Percentiles rank a stretch among this genome's conserved stretches.
Evolutionary conservation across 257 asterid species (phyloP).

Genomic region (Euphrasia confusa): DNA sequence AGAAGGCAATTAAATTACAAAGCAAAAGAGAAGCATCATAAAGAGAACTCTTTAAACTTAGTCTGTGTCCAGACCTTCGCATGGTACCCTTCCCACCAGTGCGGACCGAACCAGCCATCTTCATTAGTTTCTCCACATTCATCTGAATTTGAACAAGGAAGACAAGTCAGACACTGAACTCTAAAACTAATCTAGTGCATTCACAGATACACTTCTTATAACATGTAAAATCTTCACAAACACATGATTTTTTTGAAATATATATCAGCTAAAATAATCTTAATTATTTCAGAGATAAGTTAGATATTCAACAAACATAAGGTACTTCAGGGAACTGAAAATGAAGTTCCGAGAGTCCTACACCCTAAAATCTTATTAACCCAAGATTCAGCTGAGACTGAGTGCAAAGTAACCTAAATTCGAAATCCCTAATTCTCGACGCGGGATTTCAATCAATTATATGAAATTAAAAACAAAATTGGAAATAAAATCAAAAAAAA

Average conservation of each 20-base stretch:
- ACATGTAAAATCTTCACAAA: not conserved
- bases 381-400: too few relatives aligned
- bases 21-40: not conserved
- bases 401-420: not conserved
- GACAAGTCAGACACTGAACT: not conserved
- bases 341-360: too few relatives aligned
- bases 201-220: not conserved
- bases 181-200: not conserved
- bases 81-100: constrained; percentile 73
- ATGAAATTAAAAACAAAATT: not conserved
- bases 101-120: constrained; percentile 75
- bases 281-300: too few relatives aligned
- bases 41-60: not conserved
- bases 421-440: not conserved
- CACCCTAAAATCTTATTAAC: too few relatives aligned
- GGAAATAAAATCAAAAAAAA: not conserved
- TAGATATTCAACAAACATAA: too few relatives aligned
- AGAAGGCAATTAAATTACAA: not conserved
- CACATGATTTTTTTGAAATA: too few relatives aligned
- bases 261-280: not conserved
- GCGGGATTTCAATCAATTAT: not conserved
- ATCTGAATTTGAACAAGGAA: constrained; percentile 34
- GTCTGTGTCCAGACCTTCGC: constrained; percentile 41
- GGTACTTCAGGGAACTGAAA: too few relatives aligned
- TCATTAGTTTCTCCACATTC: constrained; percentile 65